Evolutionary conservation across 2,329 filamentous ascomycete species (phyloP), one percentile per base, ranked within the genome.

Genomic region (Rosellinia necatrix): DNA sequence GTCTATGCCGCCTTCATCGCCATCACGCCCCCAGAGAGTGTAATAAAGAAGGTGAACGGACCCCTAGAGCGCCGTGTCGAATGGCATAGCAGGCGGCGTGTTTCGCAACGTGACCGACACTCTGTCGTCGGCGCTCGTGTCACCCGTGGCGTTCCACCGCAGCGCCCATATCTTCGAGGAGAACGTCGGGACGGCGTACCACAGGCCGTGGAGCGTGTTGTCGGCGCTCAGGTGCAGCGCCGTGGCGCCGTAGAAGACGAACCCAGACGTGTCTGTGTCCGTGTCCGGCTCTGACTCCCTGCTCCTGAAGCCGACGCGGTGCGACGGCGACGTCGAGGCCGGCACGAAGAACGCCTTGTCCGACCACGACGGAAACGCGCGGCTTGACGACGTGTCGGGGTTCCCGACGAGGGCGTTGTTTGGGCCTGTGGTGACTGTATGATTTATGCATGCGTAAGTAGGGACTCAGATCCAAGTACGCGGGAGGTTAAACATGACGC

Each of bases 261-360:
- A 69, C 4, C 66, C 67, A 3, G 46, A 49, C n/a, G 55, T 64
- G 32, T 52, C 35, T 1, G 56, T 29, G 30, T 56, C 59, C 2
- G 47, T 19, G 4, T 51, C 38, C 4, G 51, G 35, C 2, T 43
- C 38, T 4, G 46, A 32, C 25, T 54, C 43, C 30, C 22, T 10
- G 35, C 50, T 55, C 25, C 48, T 49, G 53, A 70, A 67, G 2
- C 60, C 62, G 13, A 66, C 64, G 17, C 51, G 37, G 17, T 65
- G 61, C 19, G 59, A 54, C 6, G 59, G 25, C 22, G 65, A 60
- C 7, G 53, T 40, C 10, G 56, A 13, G 27, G 50, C 32, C 1
- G 68, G 67, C 8, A 69, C 44, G 49, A 58, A 67, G 49, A 69
- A 63, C 13, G 62, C 61, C 12, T 62, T 58, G 56, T 68, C 63